Evolutionary conservation across 768 basidiomycete species (phyloP), one percentile per base, ranked within the genome.

Genomic region (Lentinula lateritia): DNA sequence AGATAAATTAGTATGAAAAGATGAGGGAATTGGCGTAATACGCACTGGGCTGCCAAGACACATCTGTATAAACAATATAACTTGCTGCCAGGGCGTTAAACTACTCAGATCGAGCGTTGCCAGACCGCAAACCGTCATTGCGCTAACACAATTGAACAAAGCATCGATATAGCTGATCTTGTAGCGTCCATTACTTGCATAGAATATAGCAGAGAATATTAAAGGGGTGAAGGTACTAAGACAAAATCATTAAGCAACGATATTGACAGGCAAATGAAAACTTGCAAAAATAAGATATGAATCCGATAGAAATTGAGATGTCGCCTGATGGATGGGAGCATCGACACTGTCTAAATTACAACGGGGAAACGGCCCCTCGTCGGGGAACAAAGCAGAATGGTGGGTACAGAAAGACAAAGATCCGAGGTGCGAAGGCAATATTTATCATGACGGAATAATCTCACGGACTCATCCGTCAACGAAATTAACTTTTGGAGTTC

Each of bases 111-210:
- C 84, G 61, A 90, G 78, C 7, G 89, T 85, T 55, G 81, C 80
- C 46, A 90, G 76, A n/a, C 90, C 90, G 75, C 86, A 91, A 60
- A 90, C 87, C 5, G 87, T 86, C 78, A 93, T 85, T 13, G 89
- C 84, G 71, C 86, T 89, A 68, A 91, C 83, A 61, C 84, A 89
- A 72, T 83, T 84, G 78, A 86, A 95, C 38, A 94, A 80, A 5
- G 85, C 80, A 69, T 95, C 93, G 70, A 92, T 78, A 71, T 90
- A 95, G n/a, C 35, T 59, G 58, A 46, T 50, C n/a, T 59, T 50
- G 58, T 82, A 83, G 52, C 76, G 73, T 46, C 90, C 93, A 78
- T 94, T 94, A 73, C 82, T 83, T 28, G 86, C 92, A 68, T 91
- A 97, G 68, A 97, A 84, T 57, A 98, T 86, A 41, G 75, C 85